A percentile compares a stretch with the other conserved stretches of the same genome.
These are phyloP conservation scores for Kodamaea plutei DNA, from an alignment of 1,139 yeast genomes.

Conservation along the genomic window DNA sequence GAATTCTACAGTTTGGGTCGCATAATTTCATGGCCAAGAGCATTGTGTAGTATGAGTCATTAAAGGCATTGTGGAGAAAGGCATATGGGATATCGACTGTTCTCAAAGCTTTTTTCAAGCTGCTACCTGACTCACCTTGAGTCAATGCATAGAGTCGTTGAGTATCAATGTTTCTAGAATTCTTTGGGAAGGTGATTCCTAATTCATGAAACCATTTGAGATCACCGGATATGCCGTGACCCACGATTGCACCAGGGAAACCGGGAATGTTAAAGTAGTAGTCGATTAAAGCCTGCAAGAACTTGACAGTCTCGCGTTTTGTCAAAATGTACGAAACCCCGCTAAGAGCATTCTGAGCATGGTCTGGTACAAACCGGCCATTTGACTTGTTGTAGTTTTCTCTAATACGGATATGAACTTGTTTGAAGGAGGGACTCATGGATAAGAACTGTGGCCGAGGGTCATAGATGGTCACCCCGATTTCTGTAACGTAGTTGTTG, in stretches of 20 bases:
- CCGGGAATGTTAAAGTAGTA: slow-evolving; percentile 29
- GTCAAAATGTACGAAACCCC: slow-evolving; percentile 49
- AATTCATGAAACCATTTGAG: slow-evolving; percentile 45
- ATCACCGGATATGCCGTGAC: slow-evolving; percentile 68
- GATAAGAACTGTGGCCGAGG: slow-evolving; percentile 44
- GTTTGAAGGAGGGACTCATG: slow-evolving; percentile 40
- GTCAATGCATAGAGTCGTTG: slow-evolving; percentile 43
- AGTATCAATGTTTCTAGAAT: slow-evolving; percentile 47
- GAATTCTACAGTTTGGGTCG: slow-evolving; percentile 49
- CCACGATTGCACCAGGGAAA: slow-evolving; percentile 46
- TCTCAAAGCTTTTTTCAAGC: slow-evolving; percentile 49
- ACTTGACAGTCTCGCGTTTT: slow-evolving; percentile 29
- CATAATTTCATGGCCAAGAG: slow-evolving; percentile 47
- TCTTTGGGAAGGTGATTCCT: slow-evolving; percentile 45
- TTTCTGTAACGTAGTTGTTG: slow-evolving; percentile 50
- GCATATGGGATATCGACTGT: slow-evolving; percentile 57
- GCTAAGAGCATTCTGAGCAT: slow-evolving; percentile 51
- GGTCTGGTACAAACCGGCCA: slow-evolving; percentile 60
- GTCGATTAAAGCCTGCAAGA: slow-evolving; percentile 41
- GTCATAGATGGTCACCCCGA: slow-evolving; percentile 66
- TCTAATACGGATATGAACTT: slow-evolving; percentile 53
- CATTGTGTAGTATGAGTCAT: slow-evolving; percentile 72
- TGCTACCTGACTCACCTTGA: slow-evolving; percentile 40
- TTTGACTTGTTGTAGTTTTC: slow-evolving; percentile 49
- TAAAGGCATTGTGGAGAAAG: slow-evolving; percentile 75